Base-by-base conservation (phyloP, 352 stramenopile species). In the Aphanomyces invadans region DNA sequence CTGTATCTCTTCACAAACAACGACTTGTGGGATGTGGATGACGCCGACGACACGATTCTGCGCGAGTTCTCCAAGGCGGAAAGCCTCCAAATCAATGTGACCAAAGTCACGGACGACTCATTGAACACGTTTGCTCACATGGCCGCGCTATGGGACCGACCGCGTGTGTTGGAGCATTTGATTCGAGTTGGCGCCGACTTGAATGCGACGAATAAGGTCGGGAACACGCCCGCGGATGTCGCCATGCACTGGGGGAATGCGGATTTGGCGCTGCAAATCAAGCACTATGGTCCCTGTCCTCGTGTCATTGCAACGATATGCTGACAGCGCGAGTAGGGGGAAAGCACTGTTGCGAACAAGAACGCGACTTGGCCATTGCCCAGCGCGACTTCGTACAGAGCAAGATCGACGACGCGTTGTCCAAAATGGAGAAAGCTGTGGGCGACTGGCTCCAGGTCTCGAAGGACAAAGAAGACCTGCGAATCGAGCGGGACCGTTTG, bases 1-100 rank as follows among this genome's bases (percentile, higher is more conserved):
- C n/a, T 68, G n/a, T 72, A 78, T 25, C 60, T 86, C 28, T 83
- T 86, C 65, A 77, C 81, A 53, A 80, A 83, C 55, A 76, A 86
- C 53, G 62, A 65, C n/a, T 57, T 83, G 53, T 86, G 78, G 78
- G 75, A 86, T 26, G 74, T 77, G 1, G 78, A 82, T 39, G 76
- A 83, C 57, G 79, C 73, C 7, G 78, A 86, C 44, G 74, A 75
- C 21, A 76, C 74, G 53, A 75, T 86, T 31, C 46, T 82, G 2
- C 69, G 76, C n/a, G 26, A 79, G 44, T 72, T 79, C 5, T 33
- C 68, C 12, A 76, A 82, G 26, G 65, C 81, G 3, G 74, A 78
- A n/a, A 63, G 52, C 10, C 25, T 39, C 2, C 68, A 72, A 2
- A 68, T 68, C 11, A 67, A 70, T 3, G 21, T 80, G 57, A 38